These are phyloP conservation scores for Fusarium sp. DNA, from an alignment of 2,329 filamentous ascomycete genomes.

Conservation along the genomic window DNA sequence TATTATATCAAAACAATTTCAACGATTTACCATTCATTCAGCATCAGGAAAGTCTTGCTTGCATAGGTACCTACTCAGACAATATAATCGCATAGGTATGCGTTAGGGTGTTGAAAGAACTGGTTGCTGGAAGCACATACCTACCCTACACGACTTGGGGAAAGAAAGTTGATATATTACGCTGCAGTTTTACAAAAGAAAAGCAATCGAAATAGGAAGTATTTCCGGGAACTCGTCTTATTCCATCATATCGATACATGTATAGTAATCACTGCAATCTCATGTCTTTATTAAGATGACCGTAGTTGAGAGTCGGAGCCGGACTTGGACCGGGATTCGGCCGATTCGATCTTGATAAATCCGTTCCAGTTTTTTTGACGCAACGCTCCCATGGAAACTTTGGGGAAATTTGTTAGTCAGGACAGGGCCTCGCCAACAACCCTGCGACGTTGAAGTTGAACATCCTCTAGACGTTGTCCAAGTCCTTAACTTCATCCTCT, in stretches of 20 bases:
- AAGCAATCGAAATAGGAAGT: not conserved
- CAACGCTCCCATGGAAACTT: conserved; percentile 10
- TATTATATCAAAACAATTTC: not conserved
- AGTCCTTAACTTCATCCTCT: conserved; percentile 6
- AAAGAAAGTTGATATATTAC: not conserved
- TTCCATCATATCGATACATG: not conserved
- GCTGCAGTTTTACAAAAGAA: not conserved
- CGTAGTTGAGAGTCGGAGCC: not conserved
- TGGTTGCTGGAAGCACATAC: not conserved
- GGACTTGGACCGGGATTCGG: conserved; percentile 22
- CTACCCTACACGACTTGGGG: not conserved
- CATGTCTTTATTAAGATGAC: not conserved
- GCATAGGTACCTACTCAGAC: not conserved
- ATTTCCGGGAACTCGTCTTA: not conserved
- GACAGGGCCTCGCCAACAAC: conserved; percentile 26
- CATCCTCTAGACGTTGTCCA: not conserved
- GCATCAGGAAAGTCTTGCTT: not conserved
- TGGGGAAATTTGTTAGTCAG: conserved; percentile 30
- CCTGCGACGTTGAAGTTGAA: conserved; percentile 11
- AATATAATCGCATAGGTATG: not conserved
- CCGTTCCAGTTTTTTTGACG: conserved; percentile 21
- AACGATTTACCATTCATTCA: not conserved
- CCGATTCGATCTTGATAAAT: conserved; percentile 14
- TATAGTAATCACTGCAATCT: not conserved
- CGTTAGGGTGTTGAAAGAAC: not conserved